A percentile compares a stretch with the other conserved stretches of the same genome.
Evolutionary conservation across 306 rosid species (phyloP).

Genomic region (Pueraria montana): DNA sequence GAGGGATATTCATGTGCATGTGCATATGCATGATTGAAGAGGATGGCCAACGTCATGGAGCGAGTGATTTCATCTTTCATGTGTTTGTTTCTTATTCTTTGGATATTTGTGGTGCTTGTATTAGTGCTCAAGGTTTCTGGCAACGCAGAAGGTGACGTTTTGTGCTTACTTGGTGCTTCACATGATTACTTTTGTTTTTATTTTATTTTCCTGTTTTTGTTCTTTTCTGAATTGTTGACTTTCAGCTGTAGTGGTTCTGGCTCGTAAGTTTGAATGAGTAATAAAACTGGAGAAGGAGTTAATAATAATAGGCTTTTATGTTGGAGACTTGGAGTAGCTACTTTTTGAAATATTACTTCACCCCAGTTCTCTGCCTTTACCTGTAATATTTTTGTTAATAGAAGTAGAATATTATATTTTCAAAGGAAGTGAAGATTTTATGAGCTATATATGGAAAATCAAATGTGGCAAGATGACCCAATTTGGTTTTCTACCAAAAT

Average conservation of each 20-base stretch:
- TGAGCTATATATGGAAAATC: background rate
- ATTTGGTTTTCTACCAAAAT: background rate
- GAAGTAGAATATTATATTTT: too few species aligned
- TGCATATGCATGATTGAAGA: background rate
- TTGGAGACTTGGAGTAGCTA: too few species aligned
- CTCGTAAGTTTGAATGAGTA: background rate
- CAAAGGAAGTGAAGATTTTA: too few species aligned
- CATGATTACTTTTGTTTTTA: background rate
- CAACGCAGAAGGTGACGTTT: constrained; percentile 46
- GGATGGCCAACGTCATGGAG: constrained; percentile 39
- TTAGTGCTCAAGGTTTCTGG: constrained; percentile 46
- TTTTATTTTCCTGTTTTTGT: background rate
- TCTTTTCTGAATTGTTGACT: background rate
- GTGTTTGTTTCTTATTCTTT: constrained; percentile 32
- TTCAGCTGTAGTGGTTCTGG: background rate
- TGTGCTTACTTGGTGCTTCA: background rate
- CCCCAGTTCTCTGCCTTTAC: too few species aligned
- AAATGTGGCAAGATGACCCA: background rate
- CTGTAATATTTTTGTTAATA: too few species aligned
- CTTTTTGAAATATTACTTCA: too few species aligned
- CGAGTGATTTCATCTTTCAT: constrained; percentile 38
- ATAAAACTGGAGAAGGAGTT: background rate
- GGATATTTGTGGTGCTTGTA: constrained; percentile 22
- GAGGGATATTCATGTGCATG: background rate
- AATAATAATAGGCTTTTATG: background rate